A percentile compares a stretch with the other conserved stretches of the same genome.
Conservation (phyloP, 208 protist species). For the Naegleria lovaniensis region DNA sequence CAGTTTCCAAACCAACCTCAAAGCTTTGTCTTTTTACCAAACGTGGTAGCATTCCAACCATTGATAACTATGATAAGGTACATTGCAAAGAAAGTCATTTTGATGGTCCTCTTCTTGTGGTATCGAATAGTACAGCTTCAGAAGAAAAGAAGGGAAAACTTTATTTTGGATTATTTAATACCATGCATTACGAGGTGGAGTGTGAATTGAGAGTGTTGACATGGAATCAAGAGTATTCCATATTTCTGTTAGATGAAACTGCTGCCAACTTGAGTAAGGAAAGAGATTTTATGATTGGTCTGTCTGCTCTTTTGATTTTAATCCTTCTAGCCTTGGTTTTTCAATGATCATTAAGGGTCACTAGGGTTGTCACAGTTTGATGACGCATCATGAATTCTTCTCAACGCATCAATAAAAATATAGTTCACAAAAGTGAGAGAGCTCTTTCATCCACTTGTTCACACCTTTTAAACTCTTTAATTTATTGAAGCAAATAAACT, state of each 20-base stretch:
- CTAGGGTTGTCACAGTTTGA: too few species aligned
- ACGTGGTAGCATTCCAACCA: not conserved
- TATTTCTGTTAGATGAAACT: not conserved
- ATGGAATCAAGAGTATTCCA: not conserved
- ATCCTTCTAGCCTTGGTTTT: not conserved
- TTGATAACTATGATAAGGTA: not conserved
- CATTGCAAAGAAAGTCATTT: not conserved
- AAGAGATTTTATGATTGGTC: not conserved
- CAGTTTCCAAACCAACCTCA: not conserved
- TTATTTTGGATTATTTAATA: not conserved
- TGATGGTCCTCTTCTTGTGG: not conserved
- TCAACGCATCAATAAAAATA: too few species aligned
- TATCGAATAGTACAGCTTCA: not conserved
- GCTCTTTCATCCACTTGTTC: too few species aligned
- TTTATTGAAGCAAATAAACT: not conserved
- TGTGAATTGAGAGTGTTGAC: not conserved
- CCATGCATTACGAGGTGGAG: not conserved
- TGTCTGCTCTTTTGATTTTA: not conserved
- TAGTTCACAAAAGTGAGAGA: too few species aligned
- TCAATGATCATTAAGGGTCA: not conserved
- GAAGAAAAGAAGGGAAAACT: not conserved
- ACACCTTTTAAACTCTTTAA: too few species aligned
- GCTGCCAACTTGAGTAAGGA: not conserved
- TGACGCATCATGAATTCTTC: too few species aligned
- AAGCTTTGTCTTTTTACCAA: not conserved